Evolutionary conservation across 345 rosid species (phyloP).

Genomic region (Leavenworthia alabamica): DNA sequence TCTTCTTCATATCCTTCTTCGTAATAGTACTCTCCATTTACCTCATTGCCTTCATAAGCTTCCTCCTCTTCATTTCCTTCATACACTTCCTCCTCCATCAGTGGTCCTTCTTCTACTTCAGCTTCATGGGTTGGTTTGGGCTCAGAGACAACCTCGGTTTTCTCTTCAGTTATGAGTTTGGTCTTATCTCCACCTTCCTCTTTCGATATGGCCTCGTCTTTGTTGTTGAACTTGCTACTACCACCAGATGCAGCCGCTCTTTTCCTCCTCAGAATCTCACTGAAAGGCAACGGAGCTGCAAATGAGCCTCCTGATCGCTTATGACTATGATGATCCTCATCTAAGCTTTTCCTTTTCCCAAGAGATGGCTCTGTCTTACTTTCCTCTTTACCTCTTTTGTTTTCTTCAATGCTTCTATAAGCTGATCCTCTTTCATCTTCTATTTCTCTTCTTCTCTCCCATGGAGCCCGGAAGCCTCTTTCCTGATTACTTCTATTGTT

Average conservation of each 20-base stretch:
- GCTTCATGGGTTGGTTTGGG: conserved; percentile 17
- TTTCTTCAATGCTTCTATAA: conserved; percentile 60
- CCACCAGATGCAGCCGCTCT: conserved; percentile 45
- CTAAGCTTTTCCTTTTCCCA: conserved; percentile 48
- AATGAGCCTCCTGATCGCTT: conserved; percentile 52
- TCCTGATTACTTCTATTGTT: conserved; percentile 34
- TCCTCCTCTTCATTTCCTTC: conserved; percentile 53
- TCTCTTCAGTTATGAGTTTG: conserved; percentile 32
- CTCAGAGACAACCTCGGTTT: conserved; percentile 30
- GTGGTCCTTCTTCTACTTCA: conserved; percentile 37
- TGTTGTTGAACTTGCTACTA: conserved; percentile 20
- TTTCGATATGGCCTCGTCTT: conserved; percentile 15
- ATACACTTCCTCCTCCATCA: conserved; percentile 38
- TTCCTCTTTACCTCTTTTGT: conserved; percentile 39
- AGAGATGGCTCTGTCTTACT: conserved; percentile 34
- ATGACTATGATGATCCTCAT: conserved; percentile 30
- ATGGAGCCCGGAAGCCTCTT: conserved; percentile 34
- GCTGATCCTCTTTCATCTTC: conserved; percentile 40
- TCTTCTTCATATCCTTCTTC: conserved; percentile 66
- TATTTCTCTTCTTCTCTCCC: conserved; percentile 50
- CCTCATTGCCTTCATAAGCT: conserved; percentile 57
- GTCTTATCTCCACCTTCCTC: conserved; percentile 33
- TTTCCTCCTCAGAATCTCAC: conserved; percentile 82
- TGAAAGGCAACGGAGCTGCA: conserved; percentile 80
- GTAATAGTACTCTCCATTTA: conserved; percentile 46